Evolutionary conservation across 1,139 yeast genomes (phyloP).

Genomic region (Zygosaccharomyces sapae): DNA sequence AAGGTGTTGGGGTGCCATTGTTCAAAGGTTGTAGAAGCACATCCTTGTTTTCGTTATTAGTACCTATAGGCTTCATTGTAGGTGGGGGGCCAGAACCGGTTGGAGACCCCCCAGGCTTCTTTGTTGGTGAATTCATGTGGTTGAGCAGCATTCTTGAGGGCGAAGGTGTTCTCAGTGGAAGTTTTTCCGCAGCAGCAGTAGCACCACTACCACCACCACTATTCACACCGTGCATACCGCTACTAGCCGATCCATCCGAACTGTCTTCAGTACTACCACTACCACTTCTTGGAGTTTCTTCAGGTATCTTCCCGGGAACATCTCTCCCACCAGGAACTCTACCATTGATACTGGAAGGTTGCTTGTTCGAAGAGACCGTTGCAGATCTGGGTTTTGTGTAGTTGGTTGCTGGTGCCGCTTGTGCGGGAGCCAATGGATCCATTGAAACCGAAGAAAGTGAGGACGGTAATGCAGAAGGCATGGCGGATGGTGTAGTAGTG

Average conservation of each 20-base stretch:
- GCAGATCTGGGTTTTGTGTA: constrained; percentile 34
- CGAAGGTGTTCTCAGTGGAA: constrained; percentile 25
- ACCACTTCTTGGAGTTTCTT: constrained; percentile 7
- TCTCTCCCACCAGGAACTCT: constrained; percentile 23
- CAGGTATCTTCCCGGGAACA: constrained; percentile 6
- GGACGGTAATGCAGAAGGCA: constrained; percentile 13
- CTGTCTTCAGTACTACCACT: constrained; percentile 5
- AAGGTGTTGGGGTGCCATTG: constrained; percentile 35
- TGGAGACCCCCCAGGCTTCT: constrained; percentile 23
- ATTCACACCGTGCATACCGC: constrained; percentile 3
- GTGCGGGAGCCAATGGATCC: constrained; percentile 8
- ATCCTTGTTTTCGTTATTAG: constrained; percentile 36
- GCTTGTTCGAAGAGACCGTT: constrained; percentile 21
- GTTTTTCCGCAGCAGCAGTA: constrained; percentile 3
- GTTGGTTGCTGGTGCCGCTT: constrained; percentile 3
- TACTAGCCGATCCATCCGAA: constrained; percentile 5
- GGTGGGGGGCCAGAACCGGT: constrained; percentile 20
- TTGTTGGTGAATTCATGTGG: constrained; percentile 24
- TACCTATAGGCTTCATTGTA: constrained; percentile 28
- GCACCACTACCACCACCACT: no score
- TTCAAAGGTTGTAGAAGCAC: constrained; percentile 62
- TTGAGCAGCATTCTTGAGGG: constrained; percentile 20
- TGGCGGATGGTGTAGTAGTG: constrained; percentile 17
- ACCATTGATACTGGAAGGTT: constrained; percentile 21
- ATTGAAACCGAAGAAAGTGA: constrained; percentile 10